Evolutionary conservation across 345 rosid genomes (phyloP), one percentile per base, ranked within the genome.

Genomic region (Acer yangbiense): DNA sequence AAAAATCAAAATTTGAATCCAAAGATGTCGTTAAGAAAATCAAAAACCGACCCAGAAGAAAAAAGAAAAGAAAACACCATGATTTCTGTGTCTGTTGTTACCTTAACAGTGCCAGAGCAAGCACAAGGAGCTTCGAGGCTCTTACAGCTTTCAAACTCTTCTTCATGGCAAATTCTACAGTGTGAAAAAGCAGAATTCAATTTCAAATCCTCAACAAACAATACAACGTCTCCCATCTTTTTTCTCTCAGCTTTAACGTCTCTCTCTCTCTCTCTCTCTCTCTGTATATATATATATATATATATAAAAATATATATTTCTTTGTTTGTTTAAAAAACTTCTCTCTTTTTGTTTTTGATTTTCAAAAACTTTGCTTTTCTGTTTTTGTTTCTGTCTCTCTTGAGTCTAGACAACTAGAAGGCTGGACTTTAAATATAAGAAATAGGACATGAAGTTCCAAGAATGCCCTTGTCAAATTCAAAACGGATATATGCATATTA

Each of bases 151-250:
- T 88, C 97, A 20, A 85, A 85, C 43, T 88, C 90, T 69, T 92
- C 96, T 79, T 93, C 99, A 50, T 92, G 97, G 83, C 98, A 96
- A 58, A 96, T 96, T 82, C 99, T 88, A 78, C 99, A 92, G 87
- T 81, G 82, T 7, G 83, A 62, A 50, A 75, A 46, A 55, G 82
- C 77, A 16, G 72, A 72, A 80, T 81, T 83, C 6, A 85, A 72
- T 61, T 82, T 79, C 16, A 74, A 78, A 73, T 88, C 86, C 65
- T 90, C 90, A n/a, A 88, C 84, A 27, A 83, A 81, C 86, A 93
- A 44, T 44, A 85, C 63, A 12, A 86, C 83, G 1, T 93, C 97
- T 70, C 84, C 94, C 97, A 91, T 93, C 3, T 20, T 65, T 43
- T 74, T 21, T 20, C 68, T 20, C 21, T 21, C 21, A 62, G n/a